These are phyloP conservation scores for Ogataea trehalophila DNA, from an alignment of 805 yeast species.

Conservation along the genomic window DNA sequence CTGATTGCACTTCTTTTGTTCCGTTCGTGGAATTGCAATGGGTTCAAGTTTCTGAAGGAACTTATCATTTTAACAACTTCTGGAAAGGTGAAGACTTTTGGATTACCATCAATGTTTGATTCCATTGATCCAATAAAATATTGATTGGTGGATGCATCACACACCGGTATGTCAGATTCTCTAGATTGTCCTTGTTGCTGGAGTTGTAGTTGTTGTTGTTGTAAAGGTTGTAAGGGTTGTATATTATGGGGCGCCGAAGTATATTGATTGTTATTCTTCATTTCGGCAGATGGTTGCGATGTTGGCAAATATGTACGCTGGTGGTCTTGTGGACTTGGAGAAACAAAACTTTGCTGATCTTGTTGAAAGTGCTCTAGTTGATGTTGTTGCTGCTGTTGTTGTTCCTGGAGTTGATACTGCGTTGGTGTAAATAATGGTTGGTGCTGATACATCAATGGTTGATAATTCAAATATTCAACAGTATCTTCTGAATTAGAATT, in stretches of 20 bases:
- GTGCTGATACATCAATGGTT: slow-evolving; percentile 20
- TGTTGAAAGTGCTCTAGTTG: slow-evolving; percentile 1
- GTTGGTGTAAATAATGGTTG: slow-evolving; percentile 5
- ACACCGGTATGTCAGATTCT: slow-evolving; percentile 33
- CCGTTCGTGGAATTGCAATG: slow-evolving; percentile 32
- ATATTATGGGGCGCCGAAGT: background rate
- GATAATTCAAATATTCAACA: slow-evolving; percentile 21
- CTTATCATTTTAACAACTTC: slow-evolving; percentile 49
- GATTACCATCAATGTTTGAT: slow-evolving; percentile 29
- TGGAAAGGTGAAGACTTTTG: slow-evolving; percentile 47
- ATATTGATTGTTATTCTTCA: background rate
- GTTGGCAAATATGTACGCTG: too few relatives aligned
- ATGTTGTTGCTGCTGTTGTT: background rate
- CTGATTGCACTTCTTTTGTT: slow-evolving; percentile 37
- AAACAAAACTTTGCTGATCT: background rate
- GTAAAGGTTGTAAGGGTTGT: background rate
- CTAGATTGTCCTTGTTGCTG: background rate
- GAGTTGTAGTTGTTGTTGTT: background rate
- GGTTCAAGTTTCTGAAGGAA: slow-evolving; percentile 35
- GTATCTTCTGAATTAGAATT: slow-evolving; percentile 27
- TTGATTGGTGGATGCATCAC: slow-evolving; percentile 60
- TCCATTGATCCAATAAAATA: slow-evolving; percentile 52
- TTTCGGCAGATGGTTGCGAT: background rate
- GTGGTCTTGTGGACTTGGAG: background rate
- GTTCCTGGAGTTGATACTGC: background rate